Percentiles rank a stretch among this genome's conserved stretches.
Conservation (phyloP, 2,329 filamentous ascomycete species). For the Nannizzia gypsea region DNA sequence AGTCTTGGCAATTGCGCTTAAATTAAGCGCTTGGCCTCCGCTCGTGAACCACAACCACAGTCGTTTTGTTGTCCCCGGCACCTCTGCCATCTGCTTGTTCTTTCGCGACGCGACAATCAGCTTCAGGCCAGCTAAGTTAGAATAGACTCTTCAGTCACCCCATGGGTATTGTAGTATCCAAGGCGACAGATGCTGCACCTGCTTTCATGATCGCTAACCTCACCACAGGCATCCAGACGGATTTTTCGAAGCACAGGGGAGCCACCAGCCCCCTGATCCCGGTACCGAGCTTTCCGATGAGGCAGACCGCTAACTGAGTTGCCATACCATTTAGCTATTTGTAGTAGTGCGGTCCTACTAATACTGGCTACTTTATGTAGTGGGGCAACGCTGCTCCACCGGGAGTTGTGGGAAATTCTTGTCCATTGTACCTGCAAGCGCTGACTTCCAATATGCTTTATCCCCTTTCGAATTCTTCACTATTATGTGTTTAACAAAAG, state of each 20-base stretch:
- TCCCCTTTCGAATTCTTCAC: slow-evolving; percentile 37
- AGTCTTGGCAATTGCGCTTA: background rate
- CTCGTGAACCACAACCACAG: background rate
- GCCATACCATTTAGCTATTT: slow-evolving; percentile 18
- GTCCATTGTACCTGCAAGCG: slow-evolving; percentile 32
- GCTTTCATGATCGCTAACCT: slow-evolving; percentile 15
- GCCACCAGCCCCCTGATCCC: background rate
- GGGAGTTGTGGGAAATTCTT: slow-evolving; percentile 37
- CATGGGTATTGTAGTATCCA: slow-evolving; percentile 19
- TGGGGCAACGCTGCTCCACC: too few relatives aligned
- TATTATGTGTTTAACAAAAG: slow-evolving; percentile 40
- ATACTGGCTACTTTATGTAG: too few relatives aligned
- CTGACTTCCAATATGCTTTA: slow-evolving; percentile 21
- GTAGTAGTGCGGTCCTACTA: background rate
- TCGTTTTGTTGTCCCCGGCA: background rate
- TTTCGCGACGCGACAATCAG: background rate
- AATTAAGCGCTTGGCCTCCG: background rate
- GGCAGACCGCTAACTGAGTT: slow-evolving; percentile 25
- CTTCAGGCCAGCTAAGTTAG: background rate
- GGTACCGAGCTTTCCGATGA: background rate
- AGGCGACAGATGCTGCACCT: slow-evolving; percentile 9
- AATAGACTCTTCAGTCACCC: slow-evolving; percentile 7
- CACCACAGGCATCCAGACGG: slow-evolving; percentile 11
- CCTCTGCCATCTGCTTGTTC: background rate
- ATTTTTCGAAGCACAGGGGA: slow-evolving; percentile 14